A percentile compares a stretch with the other conserved stretches of the same genome.
These are phyloP conservation scores for Nakazawaea ambrosiae DNA, from an alignment of 805 yeast species.

Conservation along the genomic window DNA sequence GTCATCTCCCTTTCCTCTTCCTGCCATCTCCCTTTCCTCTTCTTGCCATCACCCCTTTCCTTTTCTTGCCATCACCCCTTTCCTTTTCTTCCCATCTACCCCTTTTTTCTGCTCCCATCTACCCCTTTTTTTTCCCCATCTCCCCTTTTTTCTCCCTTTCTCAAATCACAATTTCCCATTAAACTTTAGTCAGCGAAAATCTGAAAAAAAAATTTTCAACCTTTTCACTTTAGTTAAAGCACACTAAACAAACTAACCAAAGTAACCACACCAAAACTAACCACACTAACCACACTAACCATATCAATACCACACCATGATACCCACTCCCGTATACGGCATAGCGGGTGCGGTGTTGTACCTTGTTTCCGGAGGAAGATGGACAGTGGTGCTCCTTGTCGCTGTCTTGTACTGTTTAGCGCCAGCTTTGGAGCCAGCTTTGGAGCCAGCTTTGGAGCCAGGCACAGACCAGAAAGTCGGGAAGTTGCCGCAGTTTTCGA, in stretches of 20 bases:
- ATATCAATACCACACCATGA: too few species aligned
- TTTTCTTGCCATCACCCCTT: too few species aligned
- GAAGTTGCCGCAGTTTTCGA: not conserved
- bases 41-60: too few species aligned
- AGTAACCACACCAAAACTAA: too few species aligned
- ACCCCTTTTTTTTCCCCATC: not conserved
- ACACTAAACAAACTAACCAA: too few species aligned
- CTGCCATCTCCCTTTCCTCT: too few species aligned
- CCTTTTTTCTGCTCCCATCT: not conserved
- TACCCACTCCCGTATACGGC: slow-evolving; percentile 1
- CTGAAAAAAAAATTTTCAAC: slow-evolving; percentile 1
- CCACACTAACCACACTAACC: too few species aligned
- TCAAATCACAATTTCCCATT: too few species aligned
- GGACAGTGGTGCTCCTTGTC: slow-evolving; percentile 26
- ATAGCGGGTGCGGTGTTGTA: slow-evolving; percentile 17
- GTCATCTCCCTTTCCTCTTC: too few species aligned
- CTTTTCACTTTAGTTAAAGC: too few species aligned
- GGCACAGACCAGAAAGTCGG: not conserved
- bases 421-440: not conserved
- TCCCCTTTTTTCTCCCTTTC: too few species aligned
- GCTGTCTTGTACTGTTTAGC: slow-evolving; percentile 13
- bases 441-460: not conserved
- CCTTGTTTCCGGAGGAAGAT: slow-evolving; percentile 35
- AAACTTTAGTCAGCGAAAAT: too few species aligned
- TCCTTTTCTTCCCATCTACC: not conserved